phyloP scores from a whole-genome alignment of 768 basidiomycete species.

The Tremella fuciformis region DNA sequence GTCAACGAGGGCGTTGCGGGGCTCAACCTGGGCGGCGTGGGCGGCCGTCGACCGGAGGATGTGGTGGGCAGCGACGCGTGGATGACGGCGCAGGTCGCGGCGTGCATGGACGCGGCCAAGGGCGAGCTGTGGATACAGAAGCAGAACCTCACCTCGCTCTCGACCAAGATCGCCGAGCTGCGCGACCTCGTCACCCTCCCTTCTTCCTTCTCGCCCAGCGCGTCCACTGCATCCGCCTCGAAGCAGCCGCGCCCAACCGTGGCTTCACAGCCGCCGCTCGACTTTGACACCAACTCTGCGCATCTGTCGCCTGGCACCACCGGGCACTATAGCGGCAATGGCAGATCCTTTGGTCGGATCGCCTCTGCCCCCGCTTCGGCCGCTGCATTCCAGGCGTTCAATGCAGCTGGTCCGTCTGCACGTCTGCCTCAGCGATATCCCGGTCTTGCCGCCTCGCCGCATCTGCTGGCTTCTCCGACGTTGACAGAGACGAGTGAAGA shows the following conservation, averaged over 20 bases:
- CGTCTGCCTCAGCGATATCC: conserved; percentile 1
- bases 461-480: no score
- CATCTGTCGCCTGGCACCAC: conserved; percentile 23
- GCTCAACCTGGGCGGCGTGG: background rate
- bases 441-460: no score
- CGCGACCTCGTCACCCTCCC: conserved; percentile 45
- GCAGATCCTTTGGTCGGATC: conserved; percentile 26
- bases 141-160: conserved; percentile 28
- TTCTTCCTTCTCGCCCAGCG: conserved; percentile 12
- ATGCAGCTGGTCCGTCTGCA: conserved; percentile 16
- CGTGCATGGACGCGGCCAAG: conserved; percentile 36
- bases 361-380: conserved; percentile 36
- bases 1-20: background rate
- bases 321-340: conserved; percentile 26
- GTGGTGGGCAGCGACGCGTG: conserved; percentile 43
- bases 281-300: conserved; percentile 3
- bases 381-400: conserved; percentile 5
- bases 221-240: background rate
- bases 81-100: conserved; percentile 37
- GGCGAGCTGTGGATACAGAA: conserved; percentile 17
- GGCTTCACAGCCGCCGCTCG: no score
- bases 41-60: background rate
- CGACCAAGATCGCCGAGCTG: conserved; percentile 43
- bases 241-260: background rate
- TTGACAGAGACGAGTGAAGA: no score